phyloP scores from a whole-genome alignment of 139 green algal species.

The Chlorella sp. region DNA sequence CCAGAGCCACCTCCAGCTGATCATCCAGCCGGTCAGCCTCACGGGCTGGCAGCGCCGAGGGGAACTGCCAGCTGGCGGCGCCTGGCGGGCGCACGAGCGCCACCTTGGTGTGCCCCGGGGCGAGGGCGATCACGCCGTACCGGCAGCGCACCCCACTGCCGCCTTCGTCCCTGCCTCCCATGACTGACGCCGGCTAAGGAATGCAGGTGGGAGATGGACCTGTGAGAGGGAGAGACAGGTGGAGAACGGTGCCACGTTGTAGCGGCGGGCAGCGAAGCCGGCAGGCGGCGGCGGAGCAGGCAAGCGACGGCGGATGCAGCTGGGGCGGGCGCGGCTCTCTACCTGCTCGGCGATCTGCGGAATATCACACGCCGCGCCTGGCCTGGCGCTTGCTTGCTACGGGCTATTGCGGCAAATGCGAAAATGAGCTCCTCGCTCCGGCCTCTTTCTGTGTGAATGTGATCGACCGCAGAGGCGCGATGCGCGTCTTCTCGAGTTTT shows the following conservation, averaged over 20 bases:
- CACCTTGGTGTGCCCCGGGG: background rate
- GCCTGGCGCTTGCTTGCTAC: too few species aligned
- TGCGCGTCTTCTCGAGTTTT: too few species aligned
- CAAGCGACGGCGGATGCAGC: too few species aligned
- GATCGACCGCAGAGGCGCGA: too few species aligned
- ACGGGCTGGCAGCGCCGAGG: background rate
- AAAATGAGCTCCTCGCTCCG: too few species aligned
- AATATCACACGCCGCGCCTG: too few species aligned
- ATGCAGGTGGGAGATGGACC: too few species aligned
- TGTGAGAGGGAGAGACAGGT: background rate
- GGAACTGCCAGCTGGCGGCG: constrained; percentile 7
- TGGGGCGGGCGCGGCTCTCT: too few species aligned
- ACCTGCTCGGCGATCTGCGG: too few species aligned
- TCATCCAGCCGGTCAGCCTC: background rate
- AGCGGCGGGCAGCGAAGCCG: background rate
- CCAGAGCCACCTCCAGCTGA: background rate
- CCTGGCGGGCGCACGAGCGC: background rate
- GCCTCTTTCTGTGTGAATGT: too few species aligned
- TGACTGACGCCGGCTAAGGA: background rate
- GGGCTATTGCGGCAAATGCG: too few species aligned
- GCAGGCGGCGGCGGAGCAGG: too few species aligned
- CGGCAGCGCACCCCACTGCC: background rate
- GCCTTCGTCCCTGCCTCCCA: background rate
- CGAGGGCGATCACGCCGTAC: background rate
- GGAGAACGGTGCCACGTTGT: background rate